Evolutionary conservation across 768 basidiomycete genomes (phyloP).

Genomic region (Saitozyma sp.): DNA sequence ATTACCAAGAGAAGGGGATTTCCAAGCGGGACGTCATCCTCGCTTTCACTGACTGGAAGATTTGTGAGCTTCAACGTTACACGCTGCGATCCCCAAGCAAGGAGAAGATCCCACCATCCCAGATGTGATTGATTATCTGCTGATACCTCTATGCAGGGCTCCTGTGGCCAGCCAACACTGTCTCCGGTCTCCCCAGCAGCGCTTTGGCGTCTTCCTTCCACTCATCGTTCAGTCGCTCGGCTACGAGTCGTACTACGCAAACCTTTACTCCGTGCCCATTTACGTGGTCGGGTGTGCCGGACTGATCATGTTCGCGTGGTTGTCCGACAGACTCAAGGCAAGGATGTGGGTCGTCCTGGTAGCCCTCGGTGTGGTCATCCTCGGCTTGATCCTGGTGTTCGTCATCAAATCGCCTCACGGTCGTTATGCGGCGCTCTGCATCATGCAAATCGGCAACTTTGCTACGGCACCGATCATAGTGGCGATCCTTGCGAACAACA

Average conservation of each 20-base stretch:
- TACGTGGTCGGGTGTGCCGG: constrained; percentile 5
- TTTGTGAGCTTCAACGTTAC: constrained; percentile 2
- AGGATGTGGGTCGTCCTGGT: constrained; percentile 1
- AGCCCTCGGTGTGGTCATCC: background rate
- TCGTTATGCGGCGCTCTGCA: constrained; percentile 1
- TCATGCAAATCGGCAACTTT: constrained; percentile 1
- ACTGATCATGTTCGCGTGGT: background rate
- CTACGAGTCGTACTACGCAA: background rate
- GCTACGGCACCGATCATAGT: constrained; percentile 1
- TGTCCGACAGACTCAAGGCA: background rate
- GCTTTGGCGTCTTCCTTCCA: constrained; percentile 1
- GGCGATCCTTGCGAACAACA: constrained; percentile 1
- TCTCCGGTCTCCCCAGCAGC: constrained; percentile 1
- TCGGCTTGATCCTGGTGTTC: background rate
- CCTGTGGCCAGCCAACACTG: constrained; percentile 1
- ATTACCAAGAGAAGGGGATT: background rate
- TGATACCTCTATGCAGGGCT: background rate
- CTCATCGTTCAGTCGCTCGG: background rate
- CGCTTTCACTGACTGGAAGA: constrained; percentile 1
- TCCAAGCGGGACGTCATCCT: background rate
- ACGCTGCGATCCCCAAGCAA: too few relatives aligned
- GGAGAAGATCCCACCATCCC: too few relatives aligned
- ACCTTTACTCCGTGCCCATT: constrained; percentile 5
- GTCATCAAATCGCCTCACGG: background rate
- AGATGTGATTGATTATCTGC: too few relatives aligned